Conservation (phyloP, 106 monocot genomes). For the Alisma plantagoaquatica region DNA sequence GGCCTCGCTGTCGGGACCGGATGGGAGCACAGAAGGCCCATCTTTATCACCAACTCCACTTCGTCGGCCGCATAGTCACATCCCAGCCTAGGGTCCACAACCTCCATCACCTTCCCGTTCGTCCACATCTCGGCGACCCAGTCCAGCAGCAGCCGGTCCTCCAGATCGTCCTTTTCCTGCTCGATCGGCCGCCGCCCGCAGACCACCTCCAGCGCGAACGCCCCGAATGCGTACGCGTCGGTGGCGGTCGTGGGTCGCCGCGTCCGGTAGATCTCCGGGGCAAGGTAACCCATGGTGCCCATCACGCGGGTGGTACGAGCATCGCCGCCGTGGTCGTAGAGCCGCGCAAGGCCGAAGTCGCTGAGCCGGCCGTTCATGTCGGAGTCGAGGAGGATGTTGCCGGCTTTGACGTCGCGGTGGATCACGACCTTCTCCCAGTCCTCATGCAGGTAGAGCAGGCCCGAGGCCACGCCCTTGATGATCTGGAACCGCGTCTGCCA, state of each 20-base stretch:
- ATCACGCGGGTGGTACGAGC: constrained; percentile 7
- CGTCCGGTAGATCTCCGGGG: constrained; percentile 7
- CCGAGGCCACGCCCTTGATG: constrained; percentile 15
- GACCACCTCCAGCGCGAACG: constrained; percentile 6
- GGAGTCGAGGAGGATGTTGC: constrained; percentile 1
- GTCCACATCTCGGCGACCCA: constrained; percentile 1
- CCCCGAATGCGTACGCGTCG: constrained; percentile 8
- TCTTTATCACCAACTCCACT: constrained; percentile 27
- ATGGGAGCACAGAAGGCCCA: constrained; percentile 41
- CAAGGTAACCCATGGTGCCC: constrained; percentile 8
- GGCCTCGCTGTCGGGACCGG: constrained; percentile 23
- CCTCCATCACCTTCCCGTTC: not conserved
- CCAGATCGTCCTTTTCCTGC: too few species aligned
- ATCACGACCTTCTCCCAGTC: constrained; percentile 12
- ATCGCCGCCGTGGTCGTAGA: constrained; percentile 5
- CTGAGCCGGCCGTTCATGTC: not conserved
- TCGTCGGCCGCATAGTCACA: constrained; percentile 18
- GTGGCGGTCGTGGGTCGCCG: not conserved
- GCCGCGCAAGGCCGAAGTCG: constrained; percentile 11
- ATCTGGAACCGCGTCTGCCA: constrained; percentile 6
- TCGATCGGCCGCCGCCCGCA: constrained; percentile 11
- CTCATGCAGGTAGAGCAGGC: constrained; percentile 4
- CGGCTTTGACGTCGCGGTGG: constrained; percentile 7
- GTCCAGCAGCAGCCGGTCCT: not conserved
- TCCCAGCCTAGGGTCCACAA: constrained; percentile 17